Percentiles rank a stretch among this genome's conserved stretches.
phyloP scores from a whole-genome alignment of 768 basidiomycete genomes.

The Dictyophora rubrovolvata region DNA sequence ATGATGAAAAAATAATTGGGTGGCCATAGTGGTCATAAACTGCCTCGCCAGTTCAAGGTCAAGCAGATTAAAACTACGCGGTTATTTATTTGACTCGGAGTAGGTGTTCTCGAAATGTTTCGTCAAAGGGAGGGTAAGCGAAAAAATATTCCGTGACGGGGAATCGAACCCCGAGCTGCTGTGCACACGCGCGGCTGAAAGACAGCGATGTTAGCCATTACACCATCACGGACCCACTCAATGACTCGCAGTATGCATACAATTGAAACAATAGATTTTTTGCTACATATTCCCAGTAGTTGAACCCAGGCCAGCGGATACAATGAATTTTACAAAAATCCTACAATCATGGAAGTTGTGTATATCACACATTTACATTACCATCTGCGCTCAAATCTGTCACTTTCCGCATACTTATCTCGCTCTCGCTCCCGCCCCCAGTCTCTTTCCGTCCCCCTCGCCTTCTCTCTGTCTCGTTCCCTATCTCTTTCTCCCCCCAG shows the following conservation, averaged over 20 bases:
- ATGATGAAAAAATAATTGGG: too few species aligned
- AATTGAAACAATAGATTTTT: neutral
- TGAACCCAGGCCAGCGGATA: too few species aligned
- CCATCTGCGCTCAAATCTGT: neutral
- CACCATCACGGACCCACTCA: slow-evolving; percentile 1
- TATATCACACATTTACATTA: neutral
- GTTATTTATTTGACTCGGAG: too few species aligned
- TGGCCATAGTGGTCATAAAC: too few species aligned
- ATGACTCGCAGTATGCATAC: neutral
- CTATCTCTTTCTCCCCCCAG: neutral
- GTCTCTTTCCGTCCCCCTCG: neutral
- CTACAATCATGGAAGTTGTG: neutral
- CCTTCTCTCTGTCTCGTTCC: neutral
- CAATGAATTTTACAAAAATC: too few species aligned
- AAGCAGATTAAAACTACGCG: too few species aligned
- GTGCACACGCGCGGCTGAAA: neutral
- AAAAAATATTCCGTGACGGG: slow-evolving; percentile 4
- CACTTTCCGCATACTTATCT: neutral
- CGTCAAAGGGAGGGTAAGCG: neutral
- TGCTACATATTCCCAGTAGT: too few species aligned
- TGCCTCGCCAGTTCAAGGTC: too few species aligned
- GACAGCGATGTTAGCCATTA: slow-evolving; percentile 11
- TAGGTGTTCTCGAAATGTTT: too few species aligned
- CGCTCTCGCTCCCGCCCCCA: neutral
- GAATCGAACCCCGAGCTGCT: slow-evolving; percentile 11